These are phyloP conservation scores for Dactylellina haptotyla DNA, from an alignment of 2,329 filamentous ascomycete genomes.

Conservation along the genomic window DNA sequence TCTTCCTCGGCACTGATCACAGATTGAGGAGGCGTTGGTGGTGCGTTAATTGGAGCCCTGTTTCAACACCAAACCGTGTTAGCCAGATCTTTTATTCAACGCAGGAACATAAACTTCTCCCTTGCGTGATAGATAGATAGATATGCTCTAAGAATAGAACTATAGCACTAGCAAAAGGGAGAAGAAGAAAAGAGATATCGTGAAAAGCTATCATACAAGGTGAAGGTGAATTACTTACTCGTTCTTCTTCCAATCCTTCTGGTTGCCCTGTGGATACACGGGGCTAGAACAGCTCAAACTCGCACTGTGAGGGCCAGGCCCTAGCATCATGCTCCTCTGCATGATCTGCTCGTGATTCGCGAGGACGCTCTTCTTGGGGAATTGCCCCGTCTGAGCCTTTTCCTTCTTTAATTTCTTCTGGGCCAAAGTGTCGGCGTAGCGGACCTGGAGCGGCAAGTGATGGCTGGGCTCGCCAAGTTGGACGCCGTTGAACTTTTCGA, in stretches of 20 bases:
- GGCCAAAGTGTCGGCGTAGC: conserved; percentile 94
- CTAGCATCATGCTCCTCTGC: conserved; percentile 11
- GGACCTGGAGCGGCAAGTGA: conserved; percentile 86
- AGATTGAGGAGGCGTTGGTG: conserved; percentile 40
- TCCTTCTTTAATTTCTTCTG: conserved; percentile 97
- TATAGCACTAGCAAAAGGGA: not conserved
- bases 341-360: conserved; percentile 57
- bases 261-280: conserved; percentile 21
- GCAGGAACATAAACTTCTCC: conserved; percentile 3
- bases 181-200: not conserved
- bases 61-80: conserved; percentile 27
- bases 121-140: conserved; percentile 10
- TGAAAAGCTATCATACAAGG: not conserved
- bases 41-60: conserved; percentile 44
- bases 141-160: conserved; percentile 10
- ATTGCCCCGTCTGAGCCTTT: conserved; percentile 92
- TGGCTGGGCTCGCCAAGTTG: conserved; percentile 73
- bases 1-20: conserved; percentile 43
- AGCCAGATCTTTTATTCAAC: not conserved
- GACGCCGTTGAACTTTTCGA: conserved; percentile 84
- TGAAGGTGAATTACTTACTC: conserved; percentile 18
- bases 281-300: not conserved
- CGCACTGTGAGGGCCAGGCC: not conserved
- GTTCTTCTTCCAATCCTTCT: conserved; percentile 24
- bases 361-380: conserved; percentile 64